Evolutionary conservation across 1,284 basidiomycete genomes (phyloP), one percentile per base, ranked within the genome.

Genomic region (Psilocybe mexicana): DNA sequence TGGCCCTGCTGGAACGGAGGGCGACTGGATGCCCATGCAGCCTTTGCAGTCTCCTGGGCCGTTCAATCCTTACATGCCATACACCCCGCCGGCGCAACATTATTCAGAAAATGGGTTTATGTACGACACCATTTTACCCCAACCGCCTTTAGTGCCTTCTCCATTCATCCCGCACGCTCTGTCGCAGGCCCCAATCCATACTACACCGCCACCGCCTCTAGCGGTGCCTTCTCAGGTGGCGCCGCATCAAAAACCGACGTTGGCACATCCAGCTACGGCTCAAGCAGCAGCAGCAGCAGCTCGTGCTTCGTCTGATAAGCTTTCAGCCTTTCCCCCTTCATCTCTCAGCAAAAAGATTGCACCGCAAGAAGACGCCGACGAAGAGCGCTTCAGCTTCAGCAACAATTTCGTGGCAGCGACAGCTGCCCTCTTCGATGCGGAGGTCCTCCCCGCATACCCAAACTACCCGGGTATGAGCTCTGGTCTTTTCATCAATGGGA

Each of bases 371-470:
- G 72, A 74, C 35, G 70, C 74, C 12, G 69, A 74, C 43, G 70
- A 74, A 14, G 70, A 70, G 46, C 69, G 70, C 2, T 75, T 75
- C 63, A 69, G 65, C 2, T 74, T 75, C 61, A 63, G 61, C 11
- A 61, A 65, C n/a, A 67, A 70, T 52, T 74, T 72, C 57, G 68
- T 74, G 24, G 71, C 69, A 1, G 72, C 69, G 7, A 74, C 72
- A 2, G 65, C 64, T 11, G 66, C 64, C 3, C 59, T 74, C 55
- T 74, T 71, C 54, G 67, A 68, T 35, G 59, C 62, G 2, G 74
- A 74, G 57, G 67, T 74, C 6, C 59, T 73, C 2, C 73, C 71
- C 2, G 61, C 66, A 1, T 74, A 73, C 45, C 72, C 73, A 7
- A 63, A 70, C 52, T 69, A 68, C 28, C 64, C 64, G 0, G 60